Base-by-base conservation (phyloP, 2,329 filamentous ascomycete genomes). In the Claviceps maximensis region DNA sequence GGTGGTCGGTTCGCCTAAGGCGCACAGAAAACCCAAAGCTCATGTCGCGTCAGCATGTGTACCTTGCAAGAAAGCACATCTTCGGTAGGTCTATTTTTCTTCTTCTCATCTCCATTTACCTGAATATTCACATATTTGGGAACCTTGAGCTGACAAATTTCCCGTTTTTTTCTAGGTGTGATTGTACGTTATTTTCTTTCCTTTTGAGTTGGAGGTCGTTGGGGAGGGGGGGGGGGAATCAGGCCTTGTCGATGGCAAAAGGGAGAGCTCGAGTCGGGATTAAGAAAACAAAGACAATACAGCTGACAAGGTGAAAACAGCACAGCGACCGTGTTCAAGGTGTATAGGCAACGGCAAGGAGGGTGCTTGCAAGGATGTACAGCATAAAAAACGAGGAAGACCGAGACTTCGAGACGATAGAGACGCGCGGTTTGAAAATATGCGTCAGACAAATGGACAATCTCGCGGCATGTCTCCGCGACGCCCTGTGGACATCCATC, bases 41-140 rank as follows among this genome's bases (percentile, higher is more conserved):
- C 87, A 93, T 71, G 87, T 91, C 51, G 86, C 86, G 50, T 90
- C 86, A 38, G 87, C 87, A 27, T 93, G 87, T 65, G 83, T 91
- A 59, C 88, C 89, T 55, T 93, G 87, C 71, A 91, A 91, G 66
- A 83, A 82, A 67, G 87, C 87, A 40, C 87, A 93, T 77, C 76
- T 93, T 58, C 75, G 81, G 79, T 83, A 69, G 64, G 72, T 60
- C n/a, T 41, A 10, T 19, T 12, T 12, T 38, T 33, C 15, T 23
- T 31, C 8, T 2, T 31, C 10, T 13, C n/a, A n/a, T n/a, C n/a
- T n/a, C n/a, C 9, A 8, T 33, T 25, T 13, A 7, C 6, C 12
- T 33, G 31, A 29, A 29, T 29, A 29, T 29, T 33, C 12, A 7
- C 5, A 33, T 10, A 6, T 33, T 29, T 33, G 3, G 17, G 27